Conservation (phyloP, 2,329 filamentous ascomycete genomes). For the Aureobasidium sp. region DNA sequence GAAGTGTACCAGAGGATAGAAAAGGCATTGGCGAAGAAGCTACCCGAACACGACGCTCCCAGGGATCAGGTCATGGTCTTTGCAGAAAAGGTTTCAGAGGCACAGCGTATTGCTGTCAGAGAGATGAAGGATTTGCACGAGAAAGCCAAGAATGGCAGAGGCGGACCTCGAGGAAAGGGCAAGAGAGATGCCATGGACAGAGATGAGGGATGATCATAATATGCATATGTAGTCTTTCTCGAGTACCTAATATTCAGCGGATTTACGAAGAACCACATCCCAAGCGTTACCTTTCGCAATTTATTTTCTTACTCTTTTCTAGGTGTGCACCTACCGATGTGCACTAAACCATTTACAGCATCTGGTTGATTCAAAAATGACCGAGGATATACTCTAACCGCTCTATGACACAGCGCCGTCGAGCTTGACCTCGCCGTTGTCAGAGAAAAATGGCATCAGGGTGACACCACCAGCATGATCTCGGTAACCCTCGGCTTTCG, state of each 20-base stretch:
- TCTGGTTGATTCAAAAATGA: too few species aligned
- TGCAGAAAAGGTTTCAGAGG: slow-evolving; percentile 69
- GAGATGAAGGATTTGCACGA: slow-evolving; percentile 79
- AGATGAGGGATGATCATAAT: slow-evolving; percentile 53
- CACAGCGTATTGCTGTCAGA: slow-evolving; percentile 68
- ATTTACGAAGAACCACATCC: too few species aligned
- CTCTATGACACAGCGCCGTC: too few species aligned
- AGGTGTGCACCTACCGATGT: too few species aligned
- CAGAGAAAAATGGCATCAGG: neutral
- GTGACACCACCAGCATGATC: neutral
- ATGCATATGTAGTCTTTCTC: too few species aligned
- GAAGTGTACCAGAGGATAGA: slow-evolving; percentile 78
- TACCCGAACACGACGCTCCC: slow-evolving; percentile 60
- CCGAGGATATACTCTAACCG: too few species aligned
- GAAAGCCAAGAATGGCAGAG: slow-evolving; percentile 48
- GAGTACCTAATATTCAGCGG: too few species aligned
- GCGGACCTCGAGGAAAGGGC: slow-evolving; percentile 45
- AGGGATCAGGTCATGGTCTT: slow-evolving; percentile 85
- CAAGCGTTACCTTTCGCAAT: too few species aligned
- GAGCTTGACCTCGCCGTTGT: too few species aligned
- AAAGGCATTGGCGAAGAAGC: slow-evolving; percentile 69
- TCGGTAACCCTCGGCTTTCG: slow-evolving; percentile 1
- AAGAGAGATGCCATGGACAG: slow-evolving; percentile 62
- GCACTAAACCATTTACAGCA: too few species aligned
- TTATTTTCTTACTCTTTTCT: too few species aligned